Base-by-base conservation (phyloP, 2,329 filamentous ascomycete species). In the Pseudocercospora cruenta region DNA sequence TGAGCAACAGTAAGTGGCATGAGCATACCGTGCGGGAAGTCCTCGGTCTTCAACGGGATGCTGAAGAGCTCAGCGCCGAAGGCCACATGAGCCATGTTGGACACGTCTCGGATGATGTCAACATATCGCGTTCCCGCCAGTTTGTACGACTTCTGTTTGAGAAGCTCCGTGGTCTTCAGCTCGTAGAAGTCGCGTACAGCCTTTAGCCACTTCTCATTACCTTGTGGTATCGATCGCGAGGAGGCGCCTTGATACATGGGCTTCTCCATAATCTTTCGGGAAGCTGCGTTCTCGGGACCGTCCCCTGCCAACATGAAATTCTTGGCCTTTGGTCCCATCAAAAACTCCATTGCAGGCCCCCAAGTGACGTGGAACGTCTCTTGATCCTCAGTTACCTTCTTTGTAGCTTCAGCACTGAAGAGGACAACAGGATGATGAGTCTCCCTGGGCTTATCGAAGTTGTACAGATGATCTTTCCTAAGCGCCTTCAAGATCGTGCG, bases 21-120 rank as follows among this genome's bases (percentile, higher is more conserved):
- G 1, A 14, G 31, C 55, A 36, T 39, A 58, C 55, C 55, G 16
- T 39, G 55, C 0, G 84, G 84, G 19, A 82, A 80, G 3, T 82
- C 78, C 2, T 82, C 79, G 0, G 84, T 86, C 75, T 87, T 87
- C 33, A 87, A 74, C 0, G 86, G 85, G 6, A 88, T 75, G 69
- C 81, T 82, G 76, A 87, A 87, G 24, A 88, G 75, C 62, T 83
- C 82, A 0, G 85, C 79, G 63, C 80, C 82, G 73, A 88, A 87
- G 72, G 86, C 83, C 3, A 85, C 81, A 70, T 86, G 84, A 3
- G 80, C 82, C 9, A 85, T 77, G 65, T 86, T 86, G 68, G 83
- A 82, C 43, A 87, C 71, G 66, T 84, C 82, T 12, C 81, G 80
- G 63, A 83, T 78, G 55, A 84, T 80, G 70, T 84, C 82, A 55